Evolutionary conservation across 129 eudicot species (phyloP).

Genomic region (sunflower (Helianthus annuus)): HanXRQr2.0-SUNRISE NC_035440.2:39158619-39159118

Average conservation of each 20-base stretch:
- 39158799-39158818: slow-evolving; percentile 11
- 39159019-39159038: neutral
- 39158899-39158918: neutral
- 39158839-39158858: neutral
- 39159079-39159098: neutral
- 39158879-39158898: neutral
- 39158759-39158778: neutral
- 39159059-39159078: neutral
- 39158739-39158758: slow-evolving; percentile 20
- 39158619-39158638: slow-evolving; percentile 64
- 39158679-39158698: slow-evolving; percentile 3
- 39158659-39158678: slow-evolving; percentile 32
- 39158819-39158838: neutral
- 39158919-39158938: neutral
- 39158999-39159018: neutral
- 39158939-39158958: neutral
- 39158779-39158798: slow-evolving; percentile 10
- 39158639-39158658: slow-evolving; percentile 74
- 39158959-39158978: neutral
- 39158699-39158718: slow-evolving; percentile 14
- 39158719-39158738: slow-evolving; percentile 22
- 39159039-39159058: too few relatives aligned
- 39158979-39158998: neutral
- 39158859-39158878: neutral
- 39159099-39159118: neutral